These are phyloP conservation scores for Rhizophora mangle DNA, from an alignment of 345 rosid species.

Conservation along the genomic window DNA sequence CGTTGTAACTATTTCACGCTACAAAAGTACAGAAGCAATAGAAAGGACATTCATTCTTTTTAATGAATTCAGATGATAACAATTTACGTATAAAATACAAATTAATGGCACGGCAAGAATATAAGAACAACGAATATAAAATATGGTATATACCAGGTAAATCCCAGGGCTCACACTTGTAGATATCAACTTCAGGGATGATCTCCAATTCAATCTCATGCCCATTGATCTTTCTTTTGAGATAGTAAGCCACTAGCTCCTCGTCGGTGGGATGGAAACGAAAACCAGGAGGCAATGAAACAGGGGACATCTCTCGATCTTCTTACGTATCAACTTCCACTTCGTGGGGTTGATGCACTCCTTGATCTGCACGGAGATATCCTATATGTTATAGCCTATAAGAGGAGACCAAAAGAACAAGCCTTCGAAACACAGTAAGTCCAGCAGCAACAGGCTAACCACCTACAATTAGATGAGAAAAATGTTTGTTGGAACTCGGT, in stretches of 20 bases:
- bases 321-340: conserved; percentile 5
- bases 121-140: no score
- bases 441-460: no score
- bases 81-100: background rate
- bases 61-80: no score
- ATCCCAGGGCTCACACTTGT: conserved; percentile 39
- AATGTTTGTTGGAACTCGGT: no score
- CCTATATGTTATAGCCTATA: background rate
- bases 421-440: no score
- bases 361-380: background rate
- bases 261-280: conserved; percentile 36
- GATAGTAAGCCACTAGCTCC: conserved; percentile 33
- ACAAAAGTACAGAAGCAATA: no score
- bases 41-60: no score
- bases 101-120: background rate
- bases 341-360: background rate
- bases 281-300: conserved; percentile 35
- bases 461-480: no score
- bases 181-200: conserved; percentile 38
- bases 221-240: conserved; percentile 28
- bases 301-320: conserved; percentile 24
- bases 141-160: conserved; percentile 23
- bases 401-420: background rate
- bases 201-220: conserved; percentile 31
- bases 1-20: background rate